Percentiles rank a stretch among this genome's conserved stretches.
Evolutionary conservation across 805 yeast genomes (phyloP).

Genomic region (Myxozyma sirexii): DNA sequence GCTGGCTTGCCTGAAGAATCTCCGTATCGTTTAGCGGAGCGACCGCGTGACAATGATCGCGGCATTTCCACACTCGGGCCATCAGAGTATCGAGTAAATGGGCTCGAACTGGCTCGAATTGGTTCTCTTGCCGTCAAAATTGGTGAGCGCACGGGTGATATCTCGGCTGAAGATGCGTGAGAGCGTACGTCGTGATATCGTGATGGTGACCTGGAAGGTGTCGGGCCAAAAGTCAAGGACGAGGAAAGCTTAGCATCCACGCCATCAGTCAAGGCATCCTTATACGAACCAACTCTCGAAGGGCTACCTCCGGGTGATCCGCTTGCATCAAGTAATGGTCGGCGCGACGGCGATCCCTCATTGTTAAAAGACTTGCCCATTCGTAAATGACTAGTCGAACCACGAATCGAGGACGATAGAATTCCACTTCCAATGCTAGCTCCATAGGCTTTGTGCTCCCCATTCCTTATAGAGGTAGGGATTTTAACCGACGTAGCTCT

Average conservation of each 20-base stretch:
- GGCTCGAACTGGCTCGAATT: slow-evolving; percentile 2
- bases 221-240: neutral
- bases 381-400: neutral
- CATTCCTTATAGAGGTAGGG: slow-evolving; percentile 2
- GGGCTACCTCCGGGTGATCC: neutral
- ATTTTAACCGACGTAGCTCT: neutral
- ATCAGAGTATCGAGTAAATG: slow-evolving; percentile 22
- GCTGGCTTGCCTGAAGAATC: neutral
- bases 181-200: slow-evolving; percentile 24
- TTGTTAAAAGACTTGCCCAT: neutral
- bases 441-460: neutral
- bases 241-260: neutral
- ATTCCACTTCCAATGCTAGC: neutral
- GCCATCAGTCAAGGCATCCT: neutral
- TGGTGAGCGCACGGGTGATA: slow-evolving; percentile 12
- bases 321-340: neutral
- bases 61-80: neutral
- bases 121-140: neutral
- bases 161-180: slow-evolving; percentile 5
- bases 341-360: slow-evolving; percentile 7
- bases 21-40: slow-evolving; percentile 9
- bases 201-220: slow-evolving; percentile 14
- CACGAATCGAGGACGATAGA: neutral
- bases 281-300: neutral
- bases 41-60: slow-evolving; percentile 22